phyloP scores from a whole-genome alignment of 2,329 filamentous ascomycete species.

The Hymenoscyphus linearis region DNA sequence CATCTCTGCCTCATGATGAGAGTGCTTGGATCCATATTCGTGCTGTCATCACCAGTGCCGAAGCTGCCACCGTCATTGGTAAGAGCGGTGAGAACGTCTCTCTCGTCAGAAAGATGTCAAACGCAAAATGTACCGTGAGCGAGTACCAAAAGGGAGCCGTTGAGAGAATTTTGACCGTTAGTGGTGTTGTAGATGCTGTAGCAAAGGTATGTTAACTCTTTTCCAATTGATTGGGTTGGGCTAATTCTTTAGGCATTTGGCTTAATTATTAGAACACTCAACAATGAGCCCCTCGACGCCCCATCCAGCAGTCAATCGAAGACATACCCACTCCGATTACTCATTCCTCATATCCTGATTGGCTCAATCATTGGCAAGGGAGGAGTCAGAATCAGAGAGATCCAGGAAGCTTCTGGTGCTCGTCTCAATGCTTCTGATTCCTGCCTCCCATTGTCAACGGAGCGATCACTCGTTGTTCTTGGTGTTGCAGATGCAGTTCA shows the following conservation, averaged over 20 bases:
- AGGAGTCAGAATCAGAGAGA: slow-evolving; percentile 92
- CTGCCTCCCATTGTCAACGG: slow-evolving; percentile 88
- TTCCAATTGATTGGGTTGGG: slow-evolving; percentile 3
- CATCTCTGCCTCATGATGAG: slow-evolving; percentile 70
- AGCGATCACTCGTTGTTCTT: slow-evolving; percentile 95
- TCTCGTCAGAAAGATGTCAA: slow-evolving; percentile 89
- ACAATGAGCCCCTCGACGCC: slow-evolving; percentile 88
- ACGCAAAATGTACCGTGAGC: slow-evolving; percentile 97
- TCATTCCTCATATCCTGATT: slow-evolving; percentile 95
- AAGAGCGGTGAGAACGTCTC: slow-evolving; percentile 99
- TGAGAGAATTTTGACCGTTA: slow-evolving; percentile 95
- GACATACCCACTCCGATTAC: slow-evolving; percentile 90
- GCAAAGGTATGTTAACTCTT: slow-evolving; percentile 66
- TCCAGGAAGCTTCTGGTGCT: slow-evolving; percentile 94
- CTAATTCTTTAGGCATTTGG: slow-evolving; percentile 73
- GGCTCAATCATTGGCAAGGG: slow-evolving; percentile 98
- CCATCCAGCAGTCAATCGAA: slow-evolving; percentile 91
- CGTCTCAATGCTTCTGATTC: slow-evolving; percentile 95
- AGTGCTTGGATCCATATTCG: slow-evolving; percentile 95
- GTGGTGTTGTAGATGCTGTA: slow-evolving; percentile 90
- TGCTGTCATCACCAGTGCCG: slow-evolving; percentile 93
- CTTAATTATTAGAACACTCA: slow-evolving; percentile 94
- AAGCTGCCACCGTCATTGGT: slow-evolving; percentile 95
- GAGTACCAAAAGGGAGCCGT: slow-evolving; percentile 97
- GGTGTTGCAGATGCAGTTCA: slow-evolving; percentile 97